Evolutionary conservation across 2,329 filamentous ascomycete species (phyloP).

Genomic region (Arthrobotrys megalospora): DNA sequence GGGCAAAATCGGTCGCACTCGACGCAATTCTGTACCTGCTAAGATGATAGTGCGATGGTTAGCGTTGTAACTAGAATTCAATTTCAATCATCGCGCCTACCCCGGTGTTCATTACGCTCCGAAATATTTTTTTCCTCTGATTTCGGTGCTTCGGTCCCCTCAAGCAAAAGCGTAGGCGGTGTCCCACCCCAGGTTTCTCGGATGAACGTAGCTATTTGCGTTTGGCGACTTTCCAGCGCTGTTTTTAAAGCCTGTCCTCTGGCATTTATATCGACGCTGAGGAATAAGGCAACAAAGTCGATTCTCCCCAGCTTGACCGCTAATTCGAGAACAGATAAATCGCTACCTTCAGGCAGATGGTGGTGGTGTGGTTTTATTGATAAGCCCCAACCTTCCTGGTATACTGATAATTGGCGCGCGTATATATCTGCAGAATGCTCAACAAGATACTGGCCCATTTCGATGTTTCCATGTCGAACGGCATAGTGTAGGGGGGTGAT

Average conservation of each 20-base stretch:
- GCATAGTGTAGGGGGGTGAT: constrained; percentile 17
- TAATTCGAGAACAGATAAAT: constrained; percentile 1
- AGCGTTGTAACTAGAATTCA: too few species aligned
- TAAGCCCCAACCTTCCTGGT: background rate
- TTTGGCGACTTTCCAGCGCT: background rate
- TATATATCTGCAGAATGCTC: constrained; percentile 10
- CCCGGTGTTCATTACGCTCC: too few species aligned
- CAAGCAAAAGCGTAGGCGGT: background rate
- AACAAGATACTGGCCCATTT: constrained; percentile 27
- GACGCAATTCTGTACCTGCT: too few species aligned
- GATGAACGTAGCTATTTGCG: background rate
- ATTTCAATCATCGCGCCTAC: too few species aligned
- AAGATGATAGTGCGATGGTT: too few species aligned
- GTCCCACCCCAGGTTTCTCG: background rate
- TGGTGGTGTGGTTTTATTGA: too few species aligned
- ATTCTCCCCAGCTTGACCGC: constrained; percentile 8
- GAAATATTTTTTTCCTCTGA: background rate
- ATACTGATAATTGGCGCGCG: background rate
- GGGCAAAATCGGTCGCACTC: too few species aligned
- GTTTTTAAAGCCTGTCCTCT: background rate
- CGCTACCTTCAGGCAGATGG: background rate
- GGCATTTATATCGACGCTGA: constrained; percentile 16
- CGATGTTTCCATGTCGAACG: constrained; percentile 9
- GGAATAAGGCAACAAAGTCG: constrained; percentile 27
- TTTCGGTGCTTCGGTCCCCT: background rate